These are phyloP conservation scores for Pythium oligandrum DNA, from an alignment of 352 stramenopile genomes.

Conservation along the genomic window DNA sequence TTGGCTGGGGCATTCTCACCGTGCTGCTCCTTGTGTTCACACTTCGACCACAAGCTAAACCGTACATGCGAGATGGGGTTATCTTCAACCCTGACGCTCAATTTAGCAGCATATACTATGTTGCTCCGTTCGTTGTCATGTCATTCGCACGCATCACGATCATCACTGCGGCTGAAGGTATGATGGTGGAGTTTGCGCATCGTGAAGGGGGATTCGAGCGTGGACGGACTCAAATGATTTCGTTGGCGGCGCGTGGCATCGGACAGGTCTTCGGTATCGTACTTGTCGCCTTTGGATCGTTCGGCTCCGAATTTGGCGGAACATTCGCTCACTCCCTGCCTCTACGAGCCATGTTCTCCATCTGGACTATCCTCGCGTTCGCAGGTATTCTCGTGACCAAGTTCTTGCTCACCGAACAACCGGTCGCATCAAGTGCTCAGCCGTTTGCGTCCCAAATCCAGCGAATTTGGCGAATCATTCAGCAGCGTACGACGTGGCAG, in stretches of 20 bases:
- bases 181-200: constrained; percentile 28
- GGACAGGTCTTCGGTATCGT: constrained; percentile 14
- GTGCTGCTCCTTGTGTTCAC: background rate
- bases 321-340: constrained; percentile 16
- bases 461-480: constrained; percentile 20
- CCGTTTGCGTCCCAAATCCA: constrained; percentile 15
- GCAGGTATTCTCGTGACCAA: constrained; percentile 10
- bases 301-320: constrained; percentile 19
- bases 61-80: background rate
- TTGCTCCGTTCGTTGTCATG: constrained; percentile 15
- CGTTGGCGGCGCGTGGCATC: constrained; percentile 17
- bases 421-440: constrained; percentile 11
- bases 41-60: background rate
- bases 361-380: constrained; percentile 8
- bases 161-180: constrained; percentile 21
- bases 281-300: constrained; percentile 6
- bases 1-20: constrained; percentile 6
- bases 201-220: constrained; percentile 22
- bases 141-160: constrained; percentile 18
- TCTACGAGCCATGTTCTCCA: constrained; percentile 14
- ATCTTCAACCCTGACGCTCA: too few relatives aligned
- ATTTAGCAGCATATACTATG: background rate
- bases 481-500: constrained; percentile 20
- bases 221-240: constrained; percentile 18
- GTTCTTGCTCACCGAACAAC: constrained; percentile 15